A percentile compares a stretch with the other conserved stretches of the same genome.
Evolutionary conservation across 2,329 filamentous ascomycete genomes (phyloP).

Genomic region (Capronia epimyces): DNA sequence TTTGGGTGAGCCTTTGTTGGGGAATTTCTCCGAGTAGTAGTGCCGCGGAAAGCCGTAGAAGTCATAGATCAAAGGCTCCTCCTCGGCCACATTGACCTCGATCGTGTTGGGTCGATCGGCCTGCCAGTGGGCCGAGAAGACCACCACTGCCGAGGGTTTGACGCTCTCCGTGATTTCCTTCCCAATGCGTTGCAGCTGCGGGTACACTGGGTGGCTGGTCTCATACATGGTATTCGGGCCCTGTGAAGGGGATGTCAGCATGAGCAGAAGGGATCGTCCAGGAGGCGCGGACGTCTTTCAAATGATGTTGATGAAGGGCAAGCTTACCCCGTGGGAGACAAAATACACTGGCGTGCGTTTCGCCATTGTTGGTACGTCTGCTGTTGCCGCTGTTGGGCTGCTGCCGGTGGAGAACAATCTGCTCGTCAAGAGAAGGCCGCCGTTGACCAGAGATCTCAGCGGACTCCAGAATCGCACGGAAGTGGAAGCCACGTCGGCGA

Average conservation of each 20-base stretch:
- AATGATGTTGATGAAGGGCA: neutral
- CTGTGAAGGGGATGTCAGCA: neutral
- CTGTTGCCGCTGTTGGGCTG: neutral
- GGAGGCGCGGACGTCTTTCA: no score
- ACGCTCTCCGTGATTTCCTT: constrained; percentile 64
- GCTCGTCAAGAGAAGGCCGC: neutral
- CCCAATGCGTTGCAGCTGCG: constrained; percentile 59
- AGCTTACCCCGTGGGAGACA: constrained; percentile 43
- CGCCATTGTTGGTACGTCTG: constrained; percentile 13
- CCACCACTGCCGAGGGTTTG: constrained; percentile 65
- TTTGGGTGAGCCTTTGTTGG: constrained; percentile 56
- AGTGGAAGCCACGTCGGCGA: constrained; percentile 5
- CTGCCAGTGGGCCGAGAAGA: constrained; percentile 76
- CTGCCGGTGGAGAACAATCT: neutral
- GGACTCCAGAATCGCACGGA: neutral
- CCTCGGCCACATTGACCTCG: constrained; percentile 60
- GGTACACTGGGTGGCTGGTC: constrained; percentile 62
- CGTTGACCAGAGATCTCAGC: neutral
- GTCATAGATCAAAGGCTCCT: constrained; percentile 66
- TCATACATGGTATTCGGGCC: constrained; percentile 62
- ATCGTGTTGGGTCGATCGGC: constrained; percentile 48
- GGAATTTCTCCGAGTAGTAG: constrained; percentile 64
- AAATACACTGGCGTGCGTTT: constrained; percentile 50
- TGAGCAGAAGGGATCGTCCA: neutral
- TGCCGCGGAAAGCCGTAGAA: constrained; percentile 67